phyloP scores from a whole-genome alignment of 192 early-diverging fungal genomes.

The Mortierella alpina region DNA sequence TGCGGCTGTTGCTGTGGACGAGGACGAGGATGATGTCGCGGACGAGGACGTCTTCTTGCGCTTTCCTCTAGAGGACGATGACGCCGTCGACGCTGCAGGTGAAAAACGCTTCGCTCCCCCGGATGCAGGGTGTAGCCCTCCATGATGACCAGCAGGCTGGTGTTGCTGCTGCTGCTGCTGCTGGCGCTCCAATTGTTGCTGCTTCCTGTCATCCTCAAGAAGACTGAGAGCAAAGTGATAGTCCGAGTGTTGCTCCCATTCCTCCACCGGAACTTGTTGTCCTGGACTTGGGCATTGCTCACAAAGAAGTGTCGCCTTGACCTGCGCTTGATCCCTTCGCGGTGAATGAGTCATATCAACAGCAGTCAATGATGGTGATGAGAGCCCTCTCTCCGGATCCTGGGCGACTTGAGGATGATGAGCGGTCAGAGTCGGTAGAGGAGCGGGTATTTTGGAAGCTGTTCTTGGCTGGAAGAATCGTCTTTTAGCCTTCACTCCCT shows the following conservation, averaged over 20 bases:
- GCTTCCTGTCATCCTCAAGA: constrained; percentile 41
- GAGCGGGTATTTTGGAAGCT: not conserved
- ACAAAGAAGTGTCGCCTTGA: constrained; percentile 10
- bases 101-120: not conserved
- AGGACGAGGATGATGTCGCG: constrained; percentile 2
- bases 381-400: not conserved
- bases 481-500: not conserved
- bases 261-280: constrained; percentile 18
- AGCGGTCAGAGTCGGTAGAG: not conserved
- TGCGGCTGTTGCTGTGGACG: not conserved
- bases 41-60: constrained; percentile 10
- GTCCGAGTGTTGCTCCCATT: constrained; percentile 46
- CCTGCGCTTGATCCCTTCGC: not conserved
- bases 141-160: not conserved
- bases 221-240: constrained; percentile 43
- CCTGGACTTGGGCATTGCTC: constrained; percentile 31
- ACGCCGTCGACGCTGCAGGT: not conserved
- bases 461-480: constrained; percentile 20
- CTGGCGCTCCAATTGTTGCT: constrained; percentile 28
- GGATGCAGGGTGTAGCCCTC: too few relatives aligned
- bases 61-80: constrained; percentile 11
- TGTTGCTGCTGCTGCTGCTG: not conserved
- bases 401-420: not conserved
- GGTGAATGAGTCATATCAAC: not conserved
- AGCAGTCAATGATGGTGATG: not conserved